Evolutionary conservation across 148 eudicot genomes (phyloP), one percentile per base, ranked within the genome.

Genomic region (Polygonum aviculare): DNA sequence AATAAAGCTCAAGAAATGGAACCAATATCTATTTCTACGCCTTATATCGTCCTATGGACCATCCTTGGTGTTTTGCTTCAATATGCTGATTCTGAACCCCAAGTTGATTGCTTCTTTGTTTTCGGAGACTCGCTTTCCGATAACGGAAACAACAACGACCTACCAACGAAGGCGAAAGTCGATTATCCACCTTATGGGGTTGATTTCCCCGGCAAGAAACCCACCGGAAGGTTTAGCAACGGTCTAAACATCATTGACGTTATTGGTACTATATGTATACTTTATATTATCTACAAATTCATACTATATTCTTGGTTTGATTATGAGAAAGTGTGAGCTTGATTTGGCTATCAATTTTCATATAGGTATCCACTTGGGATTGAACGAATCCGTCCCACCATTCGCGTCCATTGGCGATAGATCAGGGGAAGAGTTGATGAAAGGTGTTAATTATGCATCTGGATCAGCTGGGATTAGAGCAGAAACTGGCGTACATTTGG

Each of bases 211-310:
- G 52, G 54, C 36, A 10, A 10, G 2, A 21, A n/a, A 22, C 3
- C 75, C 54, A 73, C 54, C 47, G 55, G 75, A 47, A 73, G 75
- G 75, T 73, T 73, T 14, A 73, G 50, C 7, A 73, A 73, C 19
- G 75, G 75, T 16, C 75, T 21, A 47, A 73, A 41, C 35, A 3
- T 73, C 16, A 22, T 73, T 12, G 75, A 73, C 35, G 75, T 73
- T 12, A 18, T 73, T 15, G 22, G 52, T 41, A 73, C 7, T 18
- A 19, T 59, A 9, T n/a, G n/a, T n/a, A 26, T 59, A 59, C 35
- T 22, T 6, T 1, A 22, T 7, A 26, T 59, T 59, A 21, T 22
- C 35, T 35, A 10, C 4, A 14, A 52, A 18, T 52, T 4, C 57
- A 14, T 41, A 41, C n/a, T 4, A 52, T 4, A 52, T 52, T 2